These are phyloP conservation scores for Malus hybrid DNA, from an alignment of 331 rosid genomes.

Conservation along the genomic window DNA sequence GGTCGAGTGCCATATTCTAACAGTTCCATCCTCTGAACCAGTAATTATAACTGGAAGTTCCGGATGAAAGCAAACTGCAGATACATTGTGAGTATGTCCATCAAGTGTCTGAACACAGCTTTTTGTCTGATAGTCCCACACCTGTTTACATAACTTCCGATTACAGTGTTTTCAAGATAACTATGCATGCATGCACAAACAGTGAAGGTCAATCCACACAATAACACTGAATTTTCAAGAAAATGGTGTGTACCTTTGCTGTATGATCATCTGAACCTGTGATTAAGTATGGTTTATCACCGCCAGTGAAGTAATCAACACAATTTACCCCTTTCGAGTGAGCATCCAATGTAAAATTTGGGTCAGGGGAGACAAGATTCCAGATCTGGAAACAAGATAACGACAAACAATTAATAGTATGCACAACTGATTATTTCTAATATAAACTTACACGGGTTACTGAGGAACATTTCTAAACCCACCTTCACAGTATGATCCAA, in stretches of 20 bases:
- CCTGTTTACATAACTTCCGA: slow-evolving; percentile 26
- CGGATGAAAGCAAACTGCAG: slow-evolving; percentile 62
- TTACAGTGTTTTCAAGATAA: slow-evolving; percentile 7
- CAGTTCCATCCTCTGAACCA: slow-evolving; percentile 76
- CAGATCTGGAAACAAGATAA: slow-evolving; percentile 45
- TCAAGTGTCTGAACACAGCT: slow-evolving; percentile 69
- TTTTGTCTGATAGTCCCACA: slow-evolving; percentile 71
- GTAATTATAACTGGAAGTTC: slow-evolving; percentile 71
- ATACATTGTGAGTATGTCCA: slow-evolving; percentile 76
- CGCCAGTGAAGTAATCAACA: slow-evolving; percentile 66
- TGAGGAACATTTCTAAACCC: not conserved
- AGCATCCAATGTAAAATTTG: slow-evolving; percentile 63
- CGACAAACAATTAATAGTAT: not conserved
- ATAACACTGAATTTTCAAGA: not conserved
- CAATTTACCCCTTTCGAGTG: slow-evolving; percentile 72
- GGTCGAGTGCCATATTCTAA: slow-evolving; percentile 66
- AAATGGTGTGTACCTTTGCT: slow-evolving; percentile 37
- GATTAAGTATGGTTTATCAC: slow-evolving; percentile 53
- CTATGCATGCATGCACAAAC: not conserved
- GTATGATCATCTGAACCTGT: slow-evolving; percentile 88
- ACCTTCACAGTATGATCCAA: slow-evolving; percentile 89
- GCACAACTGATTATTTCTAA: not conserved
- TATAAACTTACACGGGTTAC: not conserved
- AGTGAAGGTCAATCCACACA: not conserved
- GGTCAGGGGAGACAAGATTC: slow-evolving; percentile 66